Percentiles rank a stretch among this genome's conserved stretches.
Evolutionary conservation across 1,139 yeast species (phyloP).

Genomic region (Taiozyma sp.): DNA sequence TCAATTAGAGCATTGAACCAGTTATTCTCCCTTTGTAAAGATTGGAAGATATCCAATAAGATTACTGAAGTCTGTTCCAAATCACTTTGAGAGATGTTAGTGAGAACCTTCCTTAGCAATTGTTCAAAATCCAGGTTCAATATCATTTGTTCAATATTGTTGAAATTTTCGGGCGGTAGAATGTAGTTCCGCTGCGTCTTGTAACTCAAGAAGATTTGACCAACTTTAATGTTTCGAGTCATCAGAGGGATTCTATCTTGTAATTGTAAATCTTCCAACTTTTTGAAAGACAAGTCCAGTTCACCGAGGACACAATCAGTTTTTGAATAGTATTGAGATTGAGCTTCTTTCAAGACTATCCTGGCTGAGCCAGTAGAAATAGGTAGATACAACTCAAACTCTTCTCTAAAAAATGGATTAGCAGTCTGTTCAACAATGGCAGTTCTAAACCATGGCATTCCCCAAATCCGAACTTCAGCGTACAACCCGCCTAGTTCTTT

Average conservation of each 20-base stretch:
- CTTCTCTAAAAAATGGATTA: constrained; percentile 73
- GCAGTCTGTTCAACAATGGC: constrained; percentile 46
- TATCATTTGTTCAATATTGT: constrained; percentile 56
- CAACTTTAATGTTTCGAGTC: constrained; percentile 35
- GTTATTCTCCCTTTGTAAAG: constrained; percentile 54
- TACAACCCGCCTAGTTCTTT: constrained; percentile 31
- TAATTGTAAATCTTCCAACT: constrained; percentile 30
- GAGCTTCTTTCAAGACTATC: constrained; percentile 43
- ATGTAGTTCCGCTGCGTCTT: constrained; percentile 54
- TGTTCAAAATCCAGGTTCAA: constrained; percentile 47
- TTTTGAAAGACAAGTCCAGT: constrained; percentile 52
- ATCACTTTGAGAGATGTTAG: constrained; percentile 19
- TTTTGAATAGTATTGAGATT: constrained; percentile 16
- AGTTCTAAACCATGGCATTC: constrained; percentile 64
- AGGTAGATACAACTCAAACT: constrained; percentile 51
- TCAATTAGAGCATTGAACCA: constrained; percentile 72
- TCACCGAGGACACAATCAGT: constrained; percentile 43
- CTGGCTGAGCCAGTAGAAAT: constrained; percentile 50
- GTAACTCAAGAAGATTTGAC: constrained; percentile 54
- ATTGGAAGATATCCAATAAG: constrained; percentile 61
- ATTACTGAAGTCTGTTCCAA: constrained; percentile 52
- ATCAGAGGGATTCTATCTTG: constrained; percentile 31
- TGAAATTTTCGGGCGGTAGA: constrained; percentile 54
- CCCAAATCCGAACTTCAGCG: constrained; percentile 65
- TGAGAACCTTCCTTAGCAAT: constrained; percentile 38